A percentile compares a stretch with the other conserved stretches of the same genome.
These are phyloP conservation scores for Trifolium pratense DNA, from an alignment of 306 rosid genomes.

Conservation along the genomic window DNA sequence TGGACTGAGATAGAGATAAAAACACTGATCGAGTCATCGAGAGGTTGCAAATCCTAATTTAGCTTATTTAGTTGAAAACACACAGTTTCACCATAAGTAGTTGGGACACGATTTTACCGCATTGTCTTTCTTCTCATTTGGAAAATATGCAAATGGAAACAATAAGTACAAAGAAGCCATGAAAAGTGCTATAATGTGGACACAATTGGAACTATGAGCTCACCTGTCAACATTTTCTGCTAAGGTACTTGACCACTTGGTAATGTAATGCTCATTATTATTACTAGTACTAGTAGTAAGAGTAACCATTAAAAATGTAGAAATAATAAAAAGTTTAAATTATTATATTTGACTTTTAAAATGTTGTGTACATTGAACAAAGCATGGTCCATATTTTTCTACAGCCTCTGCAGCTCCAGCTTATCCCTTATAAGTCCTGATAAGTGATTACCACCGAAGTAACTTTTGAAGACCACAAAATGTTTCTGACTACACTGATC, in stretches of 20 bases:
- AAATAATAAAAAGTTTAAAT: background rate
- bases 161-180: background rate
- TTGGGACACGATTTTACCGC: too few species aligned
- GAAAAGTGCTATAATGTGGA: constrained; percentile 11
- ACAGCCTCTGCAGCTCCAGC: constrained; percentile 1
- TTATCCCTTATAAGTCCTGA: constrained; percentile 32
- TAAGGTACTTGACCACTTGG: constrained; percentile 1
- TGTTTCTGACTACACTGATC: constrained; percentile 35
- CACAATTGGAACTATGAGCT: background rate
- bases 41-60: too few species aligned
- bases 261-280: background rate
- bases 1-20: too few species aligned
- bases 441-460: constrained; percentile 10
- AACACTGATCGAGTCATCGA: too few species aligned
- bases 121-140: background rate
- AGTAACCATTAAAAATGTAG: constrained; percentile 24
- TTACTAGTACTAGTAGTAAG: background rate
- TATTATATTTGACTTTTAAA: constrained; percentile 27
- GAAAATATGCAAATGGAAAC: background rate
- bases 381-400: constrained; percentile 22
- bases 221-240: constrained; percentile 42
- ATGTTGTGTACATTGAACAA: constrained; percentile 19
- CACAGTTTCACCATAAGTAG: too few species aligned
- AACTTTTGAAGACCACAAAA: constrained; percentile 34
- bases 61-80: too few species aligned